Conservation (phyloP, 164 flowering plant species). For the Piper betle region DNA sequence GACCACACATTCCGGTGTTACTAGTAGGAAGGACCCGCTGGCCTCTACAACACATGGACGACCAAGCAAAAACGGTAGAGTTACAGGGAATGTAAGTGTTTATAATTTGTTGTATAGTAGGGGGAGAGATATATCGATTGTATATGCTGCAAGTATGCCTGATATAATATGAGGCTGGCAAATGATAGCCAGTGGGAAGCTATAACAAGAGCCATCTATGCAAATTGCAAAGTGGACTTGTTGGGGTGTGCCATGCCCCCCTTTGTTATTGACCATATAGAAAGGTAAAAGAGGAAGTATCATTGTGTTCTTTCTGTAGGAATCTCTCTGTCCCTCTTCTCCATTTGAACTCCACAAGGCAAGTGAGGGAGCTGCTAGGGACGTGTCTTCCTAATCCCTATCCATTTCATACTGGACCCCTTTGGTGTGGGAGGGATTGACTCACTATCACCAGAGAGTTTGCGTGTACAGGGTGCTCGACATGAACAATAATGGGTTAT, state of each 20-base stretch:
- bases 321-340: conserved; percentile 1
- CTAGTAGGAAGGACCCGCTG: conserved; percentile 12
- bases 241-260: neutral
- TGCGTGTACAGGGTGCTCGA: neutral
- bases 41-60: neutral
- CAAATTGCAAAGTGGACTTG: neutral
- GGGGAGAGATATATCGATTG: no score
- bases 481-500: neutral
- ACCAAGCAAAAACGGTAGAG: no score
- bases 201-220: neutral
- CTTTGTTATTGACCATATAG: neutral
- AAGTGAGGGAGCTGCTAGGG: neutral
- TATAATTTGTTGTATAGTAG: no score
- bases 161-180: conserved; percentile 1
- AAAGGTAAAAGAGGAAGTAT: neutral
- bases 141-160: no score
- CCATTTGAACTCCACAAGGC: neutral
- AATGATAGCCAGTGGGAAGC: neutral
- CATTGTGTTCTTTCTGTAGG: conserved; percentile 7
- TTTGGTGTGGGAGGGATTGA: neutral
- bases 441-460: neutral
- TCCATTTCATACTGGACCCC: neutral
- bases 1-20: conserved; percentile 23
- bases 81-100: no score
- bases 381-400: neutral